Evolutionary conservation across 2,329 filamentous ascomycete genomes (phyloP).

Genomic region (Penicillium glabrum): DNA sequence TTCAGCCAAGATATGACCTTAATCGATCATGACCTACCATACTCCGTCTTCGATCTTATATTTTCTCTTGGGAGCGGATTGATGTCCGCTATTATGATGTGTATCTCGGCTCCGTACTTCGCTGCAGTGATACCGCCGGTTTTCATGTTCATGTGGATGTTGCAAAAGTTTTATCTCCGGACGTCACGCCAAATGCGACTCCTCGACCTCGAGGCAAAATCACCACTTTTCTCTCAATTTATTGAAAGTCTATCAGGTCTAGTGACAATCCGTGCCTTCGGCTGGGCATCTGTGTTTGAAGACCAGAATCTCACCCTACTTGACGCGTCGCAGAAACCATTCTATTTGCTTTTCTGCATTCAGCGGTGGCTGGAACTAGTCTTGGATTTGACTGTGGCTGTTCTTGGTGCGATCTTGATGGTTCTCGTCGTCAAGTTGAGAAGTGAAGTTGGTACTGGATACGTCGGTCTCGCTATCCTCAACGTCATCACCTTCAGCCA

Average conservation of each 20-base stretch:
- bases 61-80: background rate
- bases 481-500: slow-evolving; percentile 50
- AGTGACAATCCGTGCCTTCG: slow-evolving; percentile 15
- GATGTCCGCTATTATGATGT: background rate
- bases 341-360: slow-evolving; percentile 21
- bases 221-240: slow-evolving; percentile 13
- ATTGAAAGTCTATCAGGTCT: slow-evolving; percentile 13
- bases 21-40: slow-evolving; percentile 2
- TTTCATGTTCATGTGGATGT: background rate
- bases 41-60: background rate
- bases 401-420: slow-evolving; percentile 4
- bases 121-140: background rate
- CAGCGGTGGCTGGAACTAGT: slow-evolving; percentile 23
- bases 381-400: slow-evolving; percentile 16
- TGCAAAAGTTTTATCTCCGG: slow-evolving; percentile 7
- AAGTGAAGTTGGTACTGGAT: background rate
- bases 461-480: slow-evolving; percentile 44
- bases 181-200: slow-evolving; percentile 18
- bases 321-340: slow-evolving; percentile 19
- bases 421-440: background rate
- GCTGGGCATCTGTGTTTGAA: slow-evolving; percentile 5
- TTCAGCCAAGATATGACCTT: slow-evolving; percentile 6
- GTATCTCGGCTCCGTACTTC: background rate
- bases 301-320: slow-evolving; percentile 2
- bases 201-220: slow-evolving; percentile 19